phyloP scores from a whole-genome alignment of 78 protist species.

The Dictyostelium firmibasis region DNA sequence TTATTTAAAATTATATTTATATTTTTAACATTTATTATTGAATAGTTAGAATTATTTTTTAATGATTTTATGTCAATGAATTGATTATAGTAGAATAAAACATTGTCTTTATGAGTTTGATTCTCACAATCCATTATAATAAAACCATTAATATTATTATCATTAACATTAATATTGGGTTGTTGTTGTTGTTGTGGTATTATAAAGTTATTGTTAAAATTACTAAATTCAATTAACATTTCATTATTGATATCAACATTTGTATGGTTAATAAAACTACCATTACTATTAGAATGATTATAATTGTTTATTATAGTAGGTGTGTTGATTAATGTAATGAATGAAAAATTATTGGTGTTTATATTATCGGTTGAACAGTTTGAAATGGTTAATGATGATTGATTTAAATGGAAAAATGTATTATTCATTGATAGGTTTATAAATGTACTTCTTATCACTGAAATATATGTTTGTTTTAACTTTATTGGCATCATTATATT shows the following conservation, averaged over 20 bases:
- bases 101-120: neutral
- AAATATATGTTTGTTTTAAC: neutral
- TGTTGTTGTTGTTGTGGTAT: neutral
- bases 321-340: neutral
- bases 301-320: neutral
- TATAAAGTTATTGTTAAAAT: neutral
- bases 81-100: neutral
- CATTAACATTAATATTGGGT: neutral
- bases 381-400: neutral
- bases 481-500: neutral
- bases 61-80: neutral
- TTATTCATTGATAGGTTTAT: neutral
- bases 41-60: neutral
- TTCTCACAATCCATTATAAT: neutral
- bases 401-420: neutral
- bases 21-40: constrained; percentile 4
- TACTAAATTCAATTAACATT: neutral
- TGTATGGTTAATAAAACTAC: neutral
- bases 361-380: neutral
- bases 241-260: neutral
- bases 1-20: neutral
- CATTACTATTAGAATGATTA: neutral
- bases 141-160: neutral
- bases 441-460: neutral
- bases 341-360: neutral